Conservation (phyloP, 2,329 filamentous ascomycete genomes). For the Huntiella savannae region DNA sequence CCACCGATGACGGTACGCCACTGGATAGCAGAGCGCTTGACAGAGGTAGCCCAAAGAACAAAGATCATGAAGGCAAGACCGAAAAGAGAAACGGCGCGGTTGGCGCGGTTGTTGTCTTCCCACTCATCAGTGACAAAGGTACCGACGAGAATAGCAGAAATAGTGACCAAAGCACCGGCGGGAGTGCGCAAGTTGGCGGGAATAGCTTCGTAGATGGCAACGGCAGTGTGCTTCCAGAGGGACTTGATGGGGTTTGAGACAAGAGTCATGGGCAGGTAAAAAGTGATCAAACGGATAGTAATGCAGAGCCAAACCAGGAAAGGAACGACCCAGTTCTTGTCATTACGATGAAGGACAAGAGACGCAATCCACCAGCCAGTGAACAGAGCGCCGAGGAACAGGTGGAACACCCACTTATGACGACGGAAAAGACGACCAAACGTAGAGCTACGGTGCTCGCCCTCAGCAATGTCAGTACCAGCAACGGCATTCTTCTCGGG, state of each 20-base stretch:
- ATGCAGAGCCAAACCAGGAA: slow-evolving; percentile 66
- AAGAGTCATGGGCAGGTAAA: slow-evolving; percentile 50
- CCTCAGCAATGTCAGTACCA: slow-evolving; percentile 13
- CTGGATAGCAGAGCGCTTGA: slow-evolving; percentile 40
- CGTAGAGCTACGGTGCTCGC: slow-evolving; percentile 12
- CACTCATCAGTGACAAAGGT: slow-evolving; percentile 55
- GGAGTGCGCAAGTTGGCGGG: slow-evolving; percentile 37
- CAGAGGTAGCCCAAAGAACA: slow-evolving; percentile 51
- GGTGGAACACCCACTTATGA: slow-evolving; percentile 27
- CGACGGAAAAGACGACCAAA: slow-evolving; percentile 24
- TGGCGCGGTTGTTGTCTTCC: slow-evolving; percentile 56
- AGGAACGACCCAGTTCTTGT: slow-evolving; percentile 65
- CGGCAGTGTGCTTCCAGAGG: slow-evolving; percentile 47
- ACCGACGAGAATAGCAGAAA: slow-evolving; percentile 58
- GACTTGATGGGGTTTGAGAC: slow-evolving; percentile 47
- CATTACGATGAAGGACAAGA: slow-evolving; percentile 49
- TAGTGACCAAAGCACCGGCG: slow-evolving; percentile 40
- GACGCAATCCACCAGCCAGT: slow-evolving; percentile 59
- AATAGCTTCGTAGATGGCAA: slow-evolving; percentile 38
- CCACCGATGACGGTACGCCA: slow-evolving; percentile 76
- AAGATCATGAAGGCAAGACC: slow-evolving; percentile 55
- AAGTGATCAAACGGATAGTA: slow-evolving; percentile 52
- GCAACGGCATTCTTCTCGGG: slow-evolving; percentile 20
- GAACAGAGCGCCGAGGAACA: slow-evolving; percentile 25
- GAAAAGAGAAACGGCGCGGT: slow-evolving; percentile 64